Percentiles rank a stretch among this genome's conserved stretches.
phyloP scores from a whole-genome alignment of 768 basidiomycete species.

The Tylopilus felleus region DNA sequence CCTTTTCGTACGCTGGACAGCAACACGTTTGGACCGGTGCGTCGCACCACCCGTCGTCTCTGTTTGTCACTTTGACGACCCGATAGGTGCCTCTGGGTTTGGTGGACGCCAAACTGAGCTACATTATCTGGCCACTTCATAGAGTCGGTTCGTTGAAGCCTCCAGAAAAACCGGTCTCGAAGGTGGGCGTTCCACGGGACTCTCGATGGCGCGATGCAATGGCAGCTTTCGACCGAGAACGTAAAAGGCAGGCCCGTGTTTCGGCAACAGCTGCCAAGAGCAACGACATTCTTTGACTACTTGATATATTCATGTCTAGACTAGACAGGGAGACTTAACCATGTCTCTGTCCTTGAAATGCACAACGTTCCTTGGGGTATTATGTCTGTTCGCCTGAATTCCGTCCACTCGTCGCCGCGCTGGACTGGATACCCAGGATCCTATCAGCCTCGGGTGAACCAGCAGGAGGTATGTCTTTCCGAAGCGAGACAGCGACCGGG shows the following conservation, averaged over 20 bases:
- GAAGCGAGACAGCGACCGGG: slow-evolving; percentile 40
- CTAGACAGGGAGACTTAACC: background rate
- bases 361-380: background rate
- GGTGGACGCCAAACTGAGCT: slow-evolving; percentile 48
- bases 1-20: slow-evolving; percentile 58
- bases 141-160: slow-evolving; percentile 40
- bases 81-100: slow-evolving; percentile 42
- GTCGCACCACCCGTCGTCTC: slow-evolving; percentile 10
- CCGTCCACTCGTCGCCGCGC: background rate
- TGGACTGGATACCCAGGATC: slow-evolving; percentile 36
- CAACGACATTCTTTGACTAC: slow-evolving; percentile 3
- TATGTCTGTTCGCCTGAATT: slow-evolving; percentile 1
- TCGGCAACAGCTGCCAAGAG: background rate
- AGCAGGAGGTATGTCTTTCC: slow-evolving; percentile 43
- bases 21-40: slow-evolving; percentile 68
- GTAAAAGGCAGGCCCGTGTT: slow-evolving; percentile 25
- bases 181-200: slow-evolving; percentile 20
- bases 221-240: slow-evolving; percentile 32
- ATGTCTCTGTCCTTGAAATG: background rate
- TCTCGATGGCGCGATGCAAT: slow-evolving; percentile 26
- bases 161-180: slow-evolving; percentile 19
- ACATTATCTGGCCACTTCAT: slow-evolving; percentile 50
- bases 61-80: background rate
- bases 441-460: slow-evolving; percentile 44
- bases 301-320: background rate